Conservation (phyloP, 345 rosid genomes). For the Brassica carinata region DNA sequence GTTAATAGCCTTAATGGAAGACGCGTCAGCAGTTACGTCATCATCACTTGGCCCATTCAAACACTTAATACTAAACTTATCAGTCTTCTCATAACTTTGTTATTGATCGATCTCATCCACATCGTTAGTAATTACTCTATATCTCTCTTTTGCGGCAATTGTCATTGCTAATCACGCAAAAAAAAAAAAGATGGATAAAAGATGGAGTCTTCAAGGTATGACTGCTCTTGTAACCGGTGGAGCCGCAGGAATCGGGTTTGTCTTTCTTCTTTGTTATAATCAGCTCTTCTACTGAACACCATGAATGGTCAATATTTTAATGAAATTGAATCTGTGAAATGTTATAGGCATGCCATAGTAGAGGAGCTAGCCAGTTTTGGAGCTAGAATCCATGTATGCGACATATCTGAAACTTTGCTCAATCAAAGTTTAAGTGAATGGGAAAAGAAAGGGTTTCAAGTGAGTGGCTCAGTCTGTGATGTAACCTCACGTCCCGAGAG, state of each 20-base stretch:
- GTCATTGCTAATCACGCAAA: not conserved
- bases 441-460: slow-evolving; percentile 34
- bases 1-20: not conserved
- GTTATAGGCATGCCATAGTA: slow-evolving; percentile 30
- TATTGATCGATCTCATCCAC: not conserved
- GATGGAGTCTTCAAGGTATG: slow-evolving; percentile 37
- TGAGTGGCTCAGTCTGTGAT: slow-evolving; percentile 37
- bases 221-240: slow-evolving; percentile 39
- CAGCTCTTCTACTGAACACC: too few relatives aligned
- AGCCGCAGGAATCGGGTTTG: slow-evolving; percentile 25
- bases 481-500: slow-evolving; percentile 21
- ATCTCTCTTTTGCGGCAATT: not conserved
- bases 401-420: slow-evolving; percentile 4
- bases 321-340: not conserved
- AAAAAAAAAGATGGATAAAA: not conserved
- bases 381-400: slow-evolving; percentile 23
- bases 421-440: slow-evolving; percentile 15
- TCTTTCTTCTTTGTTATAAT: not conserved
- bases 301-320: not conserved
- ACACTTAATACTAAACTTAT: not conserved
- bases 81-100: not conserved
- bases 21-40: not conserved
- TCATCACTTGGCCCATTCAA: not conserved
- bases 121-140: not conserved
- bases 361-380: slow-evolving; percentile 27